Conservation (phyloP, 2,329 filamentous ascomycete genomes). For the Mycosphaerella sp. region DNA sequence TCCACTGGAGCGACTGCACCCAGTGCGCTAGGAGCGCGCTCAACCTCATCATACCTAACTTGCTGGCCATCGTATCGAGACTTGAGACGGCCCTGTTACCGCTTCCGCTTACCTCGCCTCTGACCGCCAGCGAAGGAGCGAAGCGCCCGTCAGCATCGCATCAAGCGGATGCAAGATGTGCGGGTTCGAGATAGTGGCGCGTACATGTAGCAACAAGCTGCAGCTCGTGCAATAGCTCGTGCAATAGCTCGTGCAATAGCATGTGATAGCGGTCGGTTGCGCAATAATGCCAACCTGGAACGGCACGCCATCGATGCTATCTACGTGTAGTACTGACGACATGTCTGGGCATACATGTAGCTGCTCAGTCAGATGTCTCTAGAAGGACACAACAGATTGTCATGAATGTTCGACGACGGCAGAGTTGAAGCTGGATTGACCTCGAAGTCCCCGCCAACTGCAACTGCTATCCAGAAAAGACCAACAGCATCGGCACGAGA, state of each 20-base stretch:
- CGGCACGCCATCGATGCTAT: no score
- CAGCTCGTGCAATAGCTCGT: not conserved
- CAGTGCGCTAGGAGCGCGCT: not conserved
- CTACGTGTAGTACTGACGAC: no score
- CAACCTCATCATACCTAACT: not conserved
- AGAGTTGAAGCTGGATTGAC: no score
- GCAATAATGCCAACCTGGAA: not conserved
- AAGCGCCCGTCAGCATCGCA: not conserved
- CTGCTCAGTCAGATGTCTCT: no score
- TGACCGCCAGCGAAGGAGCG: not conserved
- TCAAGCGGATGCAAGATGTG: not conserved
- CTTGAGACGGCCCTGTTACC: not conserved
- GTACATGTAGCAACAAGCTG: not conserved
- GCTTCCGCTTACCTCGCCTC: not conserved
- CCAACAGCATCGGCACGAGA: no score
- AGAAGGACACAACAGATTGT: no score
- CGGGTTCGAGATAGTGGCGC: not conserved
- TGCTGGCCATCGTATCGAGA: not conserved
- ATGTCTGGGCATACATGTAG: no score
- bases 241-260: not conserved
- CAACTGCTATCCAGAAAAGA: no score
- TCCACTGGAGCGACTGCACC: no score
- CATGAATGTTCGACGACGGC: no score
- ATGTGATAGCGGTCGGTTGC: not conserved
- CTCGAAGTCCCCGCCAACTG: no score